Evolutionary conservation across 139 green algal species (phyloP).

Genomic region (Mesotaenium endlicherianum): DNA sequence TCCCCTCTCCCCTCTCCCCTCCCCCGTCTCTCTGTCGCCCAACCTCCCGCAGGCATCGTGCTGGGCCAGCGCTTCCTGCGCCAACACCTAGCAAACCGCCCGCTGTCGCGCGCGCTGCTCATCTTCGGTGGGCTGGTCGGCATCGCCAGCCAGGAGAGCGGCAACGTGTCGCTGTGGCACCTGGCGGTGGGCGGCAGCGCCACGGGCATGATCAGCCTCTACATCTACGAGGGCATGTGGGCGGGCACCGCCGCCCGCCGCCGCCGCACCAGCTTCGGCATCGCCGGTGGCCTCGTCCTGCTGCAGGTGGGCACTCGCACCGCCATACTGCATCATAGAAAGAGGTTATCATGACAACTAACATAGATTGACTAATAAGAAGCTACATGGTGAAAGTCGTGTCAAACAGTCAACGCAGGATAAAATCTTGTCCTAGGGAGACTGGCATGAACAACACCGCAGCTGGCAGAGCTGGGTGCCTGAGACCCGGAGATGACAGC

Average conservation of each 20-base stretch:
- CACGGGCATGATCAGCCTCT: neutral
- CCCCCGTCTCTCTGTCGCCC: neutral
- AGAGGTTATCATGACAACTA: neutral
- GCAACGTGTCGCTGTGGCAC: neutral
- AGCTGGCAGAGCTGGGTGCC: no score
- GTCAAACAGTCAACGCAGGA: no score
- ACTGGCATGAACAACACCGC: no score
- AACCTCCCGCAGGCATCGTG: neutral
- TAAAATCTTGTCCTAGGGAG: no score
- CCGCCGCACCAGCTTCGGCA: constrained; percentile 14
- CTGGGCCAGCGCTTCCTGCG: constrained; percentile 13
- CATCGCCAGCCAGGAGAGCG: neutral
- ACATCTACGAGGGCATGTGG: constrained; percentile 25
- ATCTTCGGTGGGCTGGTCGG: constrained; percentile 11
- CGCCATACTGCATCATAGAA: neutral
- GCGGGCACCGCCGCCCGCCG: neutral
- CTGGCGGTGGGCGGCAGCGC: constrained; percentile 8
- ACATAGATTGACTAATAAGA: no score
- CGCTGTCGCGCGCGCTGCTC: constrained; percentile 7
- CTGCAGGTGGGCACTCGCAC: constrained; percentile 3
- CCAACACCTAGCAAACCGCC: neutral
- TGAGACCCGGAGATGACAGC: no score
- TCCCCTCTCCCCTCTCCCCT: neutral
- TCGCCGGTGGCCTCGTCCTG: constrained; percentile 22
- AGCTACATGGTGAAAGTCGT: no score